Base-by-base conservation (phyloP, 2,329 filamentous ascomycete species). In the Neofusicoccum sp. region DNA sequence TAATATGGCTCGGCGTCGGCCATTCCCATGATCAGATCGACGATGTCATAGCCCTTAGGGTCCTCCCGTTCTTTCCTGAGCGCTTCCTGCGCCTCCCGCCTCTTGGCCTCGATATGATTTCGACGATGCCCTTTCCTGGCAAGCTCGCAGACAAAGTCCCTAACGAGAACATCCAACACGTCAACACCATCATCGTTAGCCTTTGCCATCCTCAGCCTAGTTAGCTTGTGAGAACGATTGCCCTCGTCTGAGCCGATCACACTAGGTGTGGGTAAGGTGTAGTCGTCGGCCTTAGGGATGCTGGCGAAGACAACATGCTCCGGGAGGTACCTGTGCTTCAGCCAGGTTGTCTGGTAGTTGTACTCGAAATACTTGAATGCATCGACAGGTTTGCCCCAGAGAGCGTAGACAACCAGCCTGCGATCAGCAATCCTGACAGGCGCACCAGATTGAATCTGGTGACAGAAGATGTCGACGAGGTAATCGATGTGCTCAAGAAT, bases 341-440 rank as follows among this genome's bases (percentile, higher is more conserved):
- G 38, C 51, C 65, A 67, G 3, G 66, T 65, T 4, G 64, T 63
- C 36, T 64, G 70, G 20, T 68, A 68, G n/a, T 64, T 66, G 43
- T 70, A 71, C 61, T 70, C 67, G 40, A 64, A 71, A 62, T 66
- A 70, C 58, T 71, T 71, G 64, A 68, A 71, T 0, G 68, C 68
- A 47, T 71, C 70, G 3, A 68, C 62, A 1, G 67, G 66, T n/a
- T 71, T 69, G 6, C 69, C 70, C 62, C 63, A 69, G 1, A 68
- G 24, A 8, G 65, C 64, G 51, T 71, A 71, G 54, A 60, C 67
- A 2, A 71, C 51, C 2, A 71, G 64, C 28, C 61, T 65, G 12
- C 67, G 65, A 38, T 67, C 58, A 4, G 51, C 57, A 8, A 44
- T 16, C 9, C 62, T 47, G 1, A 70, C 28, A n/a, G 45, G 20